Evolutionary conservation across 441 rosid genomes (phyloP), one percentile per base, ranked within the genome.

Genomic region (Arabidopsis hybrid): DNA sequence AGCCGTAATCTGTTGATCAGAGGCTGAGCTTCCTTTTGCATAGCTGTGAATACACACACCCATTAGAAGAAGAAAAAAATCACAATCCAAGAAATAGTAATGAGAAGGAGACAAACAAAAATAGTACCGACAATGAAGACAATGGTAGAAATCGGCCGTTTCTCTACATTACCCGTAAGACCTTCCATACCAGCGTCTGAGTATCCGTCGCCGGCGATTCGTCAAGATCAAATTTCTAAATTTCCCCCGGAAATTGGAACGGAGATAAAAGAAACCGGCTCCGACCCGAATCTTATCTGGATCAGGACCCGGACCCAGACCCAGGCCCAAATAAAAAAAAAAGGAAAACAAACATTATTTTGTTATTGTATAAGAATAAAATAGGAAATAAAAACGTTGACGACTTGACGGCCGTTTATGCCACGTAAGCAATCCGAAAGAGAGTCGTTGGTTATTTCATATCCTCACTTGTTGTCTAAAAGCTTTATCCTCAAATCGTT

Each of bases 11-110:
- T 85, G 50, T 85, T 77, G 18, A 93, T 94, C 64, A 93, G 62
- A 70, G 92, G 92, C 81, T 84, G 67, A 60, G 97, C 97, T 82
- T 93, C 95, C 67, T 88, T 81, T 75, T 88, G 92, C 95, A 93
- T 89, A 79, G 95, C 98, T 91, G 69, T 34, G 10, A 59, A 11
- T 31, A 29, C 39, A 46, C 45, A 46, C 4, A 38, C 2, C 17
- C 17, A 59, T 72, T 29, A 60, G 36, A 42, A n/a, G 1, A 1
- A 36, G 0, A 36, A 7, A 6, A n/a, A 59, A 60, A 1, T 18
- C 39, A 76, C 16, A 70, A 69, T 40, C 18, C 40, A 50, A 46
- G 29, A 2, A 8, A 43, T 11, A 8, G 21, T 21, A 21, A 21
- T 0, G 66, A n/a, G 7, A 47, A 7, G 13, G 3, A 74, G 10